These are phyloP conservation scores for Pulveroboletus sp. DNA, from an alignment of 768 basidiomycete genomes.

Conservation along the genomic window DNA sequence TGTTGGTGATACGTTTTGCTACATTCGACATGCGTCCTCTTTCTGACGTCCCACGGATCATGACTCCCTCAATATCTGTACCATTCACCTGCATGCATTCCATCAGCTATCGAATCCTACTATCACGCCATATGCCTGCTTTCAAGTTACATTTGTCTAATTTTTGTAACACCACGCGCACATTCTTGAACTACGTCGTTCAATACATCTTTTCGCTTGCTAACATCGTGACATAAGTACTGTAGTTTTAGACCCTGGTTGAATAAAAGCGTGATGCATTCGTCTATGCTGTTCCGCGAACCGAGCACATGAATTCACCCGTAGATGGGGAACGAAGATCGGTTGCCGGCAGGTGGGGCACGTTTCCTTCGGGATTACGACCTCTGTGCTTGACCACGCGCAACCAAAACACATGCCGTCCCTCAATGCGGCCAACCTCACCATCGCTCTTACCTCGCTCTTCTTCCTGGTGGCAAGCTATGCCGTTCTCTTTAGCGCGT, in stretches of 20 bases:
- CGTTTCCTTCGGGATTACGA: constrained; percentile 30
- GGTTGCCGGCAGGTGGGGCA: constrained; percentile 4
- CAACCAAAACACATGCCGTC: constrained; percentile 23
- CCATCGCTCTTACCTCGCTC: constrained; percentile 42
- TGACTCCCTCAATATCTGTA: constrained; percentile 21
- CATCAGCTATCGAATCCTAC: constrained; percentile 11
- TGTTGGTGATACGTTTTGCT: constrained; percentile 1
- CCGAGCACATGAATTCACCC: neutral
- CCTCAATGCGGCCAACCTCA: constrained; percentile 42
- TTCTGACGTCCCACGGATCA: constrained; percentile 22
- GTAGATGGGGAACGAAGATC: constrained; percentile 9
- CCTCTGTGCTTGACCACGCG: constrained; percentile 13
- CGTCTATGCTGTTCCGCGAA: constrained; percentile 8
- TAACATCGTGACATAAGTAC: constrained; percentile 15
- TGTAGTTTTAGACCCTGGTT: constrained; percentile 30
- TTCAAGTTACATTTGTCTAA: constrained; percentile 27
- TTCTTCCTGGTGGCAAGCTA: constrained; percentile 60
- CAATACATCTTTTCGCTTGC: constrained; percentile 15
- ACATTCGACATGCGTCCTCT: constrained; percentile 14
- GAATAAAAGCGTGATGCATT: constrained; percentile 14
- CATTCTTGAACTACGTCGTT: constrained; percentile 11
- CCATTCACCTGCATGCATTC: constrained; percentile 23
- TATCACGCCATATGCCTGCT: constrained; percentile 23
- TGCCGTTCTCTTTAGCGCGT: constrained; percentile 61
- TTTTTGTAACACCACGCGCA: constrained; percentile 28